Evolutionary conservation across 2,329 filamentous ascomycete genomes (phyloP).

Genomic region (Chaetomium sp.): DNA sequence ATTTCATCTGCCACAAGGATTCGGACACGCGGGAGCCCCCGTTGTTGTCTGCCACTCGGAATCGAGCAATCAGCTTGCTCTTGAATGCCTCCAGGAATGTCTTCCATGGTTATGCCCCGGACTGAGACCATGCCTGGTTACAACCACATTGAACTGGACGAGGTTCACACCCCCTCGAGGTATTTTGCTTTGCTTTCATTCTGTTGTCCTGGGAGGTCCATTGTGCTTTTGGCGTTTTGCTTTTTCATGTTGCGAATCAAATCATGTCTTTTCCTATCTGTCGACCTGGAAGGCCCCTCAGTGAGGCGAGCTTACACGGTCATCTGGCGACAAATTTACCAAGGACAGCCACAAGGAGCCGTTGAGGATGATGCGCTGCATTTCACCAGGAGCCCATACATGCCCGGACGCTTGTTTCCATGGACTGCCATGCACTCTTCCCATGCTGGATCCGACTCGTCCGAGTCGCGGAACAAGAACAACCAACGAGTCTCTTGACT

Average conservation of each 20-base stretch:
- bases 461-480: constrained; percentile 29
- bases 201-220: constrained; percentile 50
- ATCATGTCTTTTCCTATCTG: constrained; percentile 39
- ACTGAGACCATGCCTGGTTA: constrained; percentile 54
- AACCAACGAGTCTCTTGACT: constrained; percentile 1
- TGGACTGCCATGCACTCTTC: constrained; percentile 19
- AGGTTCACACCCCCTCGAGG: constrained; percentile 63
- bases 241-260: constrained; percentile 36
- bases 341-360: constrained; percentile 22
- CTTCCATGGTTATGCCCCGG: constrained; percentile 36
- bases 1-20: constrained; percentile 29
- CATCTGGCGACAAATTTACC: constrained; percentile 10
- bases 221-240: constrained; percentile 40
- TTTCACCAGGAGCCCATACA: not conserved
- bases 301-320: constrained; percentile 29
- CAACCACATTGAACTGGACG: constrained; percentile 59
- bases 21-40: constrained; percentile 31
- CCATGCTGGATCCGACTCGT: constrained; percentile 25
- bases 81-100: constrained; percentile 33
- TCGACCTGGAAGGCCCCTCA: constrained; percentile 26
- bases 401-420: constrained; percentile 18
- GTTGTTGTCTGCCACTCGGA: constrained; percentile 27
- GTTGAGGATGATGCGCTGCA: constrained; percentile 20
- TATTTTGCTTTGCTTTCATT: constrained; percentile 57
- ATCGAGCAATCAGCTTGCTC: constrained; percentile 31